phyloP scores from a whole-genome alignment of 441 rosid species.

The Adansonia rubrostipa region DNA sequence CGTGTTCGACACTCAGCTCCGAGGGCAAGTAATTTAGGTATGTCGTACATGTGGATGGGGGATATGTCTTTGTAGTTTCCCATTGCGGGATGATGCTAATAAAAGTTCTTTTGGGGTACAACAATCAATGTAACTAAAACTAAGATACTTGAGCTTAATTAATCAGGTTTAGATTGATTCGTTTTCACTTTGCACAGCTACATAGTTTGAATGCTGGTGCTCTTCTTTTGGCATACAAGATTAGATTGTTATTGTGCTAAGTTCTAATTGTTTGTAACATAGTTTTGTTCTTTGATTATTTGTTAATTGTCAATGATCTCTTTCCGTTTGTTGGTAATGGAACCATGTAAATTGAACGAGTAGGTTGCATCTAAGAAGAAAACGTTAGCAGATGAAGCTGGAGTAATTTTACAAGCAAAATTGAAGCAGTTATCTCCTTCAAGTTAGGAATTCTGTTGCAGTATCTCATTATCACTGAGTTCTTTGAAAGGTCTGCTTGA shows the following conservation, averaged over 20 bases:
- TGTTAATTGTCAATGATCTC: not conserved
- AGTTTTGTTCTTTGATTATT: not conserved
- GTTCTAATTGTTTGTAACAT: too few species aligned
- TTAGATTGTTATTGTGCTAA: not conserved
- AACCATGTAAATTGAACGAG: constrained; percentile 24
- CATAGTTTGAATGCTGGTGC: not conserved
- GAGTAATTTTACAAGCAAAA: constrained; percentile 69
- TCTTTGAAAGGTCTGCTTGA: not conserved
- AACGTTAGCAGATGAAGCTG: constrained; percentile 81
- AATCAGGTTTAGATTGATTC: not conserved
- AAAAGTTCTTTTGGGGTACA: constrained; percentile 2
- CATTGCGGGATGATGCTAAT: not conserved
- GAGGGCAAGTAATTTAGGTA: too few species aligned
- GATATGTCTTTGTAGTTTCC: not conserved
- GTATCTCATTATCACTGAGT: constrained; percentile 9
- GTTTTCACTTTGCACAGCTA: not conserved
- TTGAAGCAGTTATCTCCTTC: constrained; percentile 71
- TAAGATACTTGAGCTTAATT: not conserved
- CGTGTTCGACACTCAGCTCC: too few species aligned
- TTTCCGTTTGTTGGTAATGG: not conserved
- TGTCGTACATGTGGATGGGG: not conserved
- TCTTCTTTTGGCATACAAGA: not conserved
- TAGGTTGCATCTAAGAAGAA: constrained; percentile 95
- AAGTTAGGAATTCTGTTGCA: constrained; percentile 29
- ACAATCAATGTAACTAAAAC: not conserved